A percentile compares a stretch with the other conserved stretches of the same genome.
Evolutionary conservation across 1,284 basidiomycete genomes (phyloP).

Genomic region (Fomitopsis schrenkii): DNA sequence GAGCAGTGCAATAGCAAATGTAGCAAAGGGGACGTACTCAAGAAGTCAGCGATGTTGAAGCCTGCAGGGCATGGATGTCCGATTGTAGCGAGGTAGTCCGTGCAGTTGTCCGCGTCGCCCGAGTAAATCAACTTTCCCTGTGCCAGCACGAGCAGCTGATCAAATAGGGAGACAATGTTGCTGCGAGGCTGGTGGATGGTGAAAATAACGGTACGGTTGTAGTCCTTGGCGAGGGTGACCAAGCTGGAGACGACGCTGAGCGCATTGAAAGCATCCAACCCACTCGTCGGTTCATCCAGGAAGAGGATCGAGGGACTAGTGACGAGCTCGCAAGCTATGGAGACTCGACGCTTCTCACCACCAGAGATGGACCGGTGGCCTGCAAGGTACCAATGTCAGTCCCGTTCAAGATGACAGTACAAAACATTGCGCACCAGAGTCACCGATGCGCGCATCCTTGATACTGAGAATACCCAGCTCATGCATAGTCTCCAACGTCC

Average conservation of each 20-base stretch:
- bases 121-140: slow-evolving; percentile 83
- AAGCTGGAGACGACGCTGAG: slow-evolving; percentile 91
- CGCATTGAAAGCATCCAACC: slow-evolving; percentile 93
- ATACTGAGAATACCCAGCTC: slow-evolving; percentile 93
- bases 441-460: slow-evolving; percentile 87
- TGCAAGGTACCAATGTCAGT: slow-evolving; percentile 21
- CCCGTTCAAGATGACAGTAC: slow-evolving; percentile 1
- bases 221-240: slow-evolving; percentile 80
- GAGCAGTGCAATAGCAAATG: neutral
- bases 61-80: slow-evolving; percentile 89
- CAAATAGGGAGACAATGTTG: slow-evolving; percentile 95
- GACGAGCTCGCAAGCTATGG: slow-evolving; percentile 97
- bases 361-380: slow-evolving; percentile 87
- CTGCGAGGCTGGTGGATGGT: slow-evolving; percentile 99
- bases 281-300: slow-evolving; percentile 95
- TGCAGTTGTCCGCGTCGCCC: slow-evolving; percentile 71
- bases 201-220: slow-evolving; percentile 94
- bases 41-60: slow-evolving; percentile 94
- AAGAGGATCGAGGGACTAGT: slow-evolving; percentile 95
- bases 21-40: slow-evolving; percentile 55
- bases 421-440: slow-evolving; percentile 52
- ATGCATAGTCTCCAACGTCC: slow-evolving; percentile 94
- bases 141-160: slow-evolving; percentile 85
- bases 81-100: slow-evolving; percentile 76
- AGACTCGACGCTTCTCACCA: slow-evolving; percentile 93